Conservation (phyloP, 2,329 filamentous ascomycete genomes). For the Scolecobasidium constrictum region DNA sequence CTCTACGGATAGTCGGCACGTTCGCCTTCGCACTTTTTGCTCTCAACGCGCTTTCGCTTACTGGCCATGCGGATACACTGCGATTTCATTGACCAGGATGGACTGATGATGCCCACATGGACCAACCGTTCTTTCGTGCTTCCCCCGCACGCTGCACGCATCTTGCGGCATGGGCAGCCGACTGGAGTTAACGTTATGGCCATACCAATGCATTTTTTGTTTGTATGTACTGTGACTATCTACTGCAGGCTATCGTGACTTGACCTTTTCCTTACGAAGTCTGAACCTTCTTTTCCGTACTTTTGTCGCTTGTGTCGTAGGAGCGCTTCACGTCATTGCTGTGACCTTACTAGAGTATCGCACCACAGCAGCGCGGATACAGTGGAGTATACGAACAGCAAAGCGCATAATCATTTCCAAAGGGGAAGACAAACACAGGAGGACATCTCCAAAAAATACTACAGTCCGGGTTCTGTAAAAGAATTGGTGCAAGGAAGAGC, state of each 20-base stretch:
- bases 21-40: neutral
- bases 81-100: neutral
- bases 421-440: no score
- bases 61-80: slow-evolving; percentile 17
- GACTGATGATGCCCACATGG: neutral
- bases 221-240: no score
- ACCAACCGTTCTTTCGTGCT: neutral
- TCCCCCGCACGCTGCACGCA: neutral
- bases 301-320: no score
- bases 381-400: no score
- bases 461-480: neutral
- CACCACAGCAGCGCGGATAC: no score
- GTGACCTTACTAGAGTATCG: no score
- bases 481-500: neutral
- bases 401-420: no score
- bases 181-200: neutral
- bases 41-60: neutral
- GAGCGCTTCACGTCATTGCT: no score
- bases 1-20: neutral
- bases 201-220: neutral
- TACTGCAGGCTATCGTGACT: no score
- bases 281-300: no score
- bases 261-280: no score
- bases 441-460: neutral
- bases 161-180: neutral